Evolutionary conservation across 768 basidiomycete species (phyloP).

Genomic region (Tulasnella sp.): DNA sequence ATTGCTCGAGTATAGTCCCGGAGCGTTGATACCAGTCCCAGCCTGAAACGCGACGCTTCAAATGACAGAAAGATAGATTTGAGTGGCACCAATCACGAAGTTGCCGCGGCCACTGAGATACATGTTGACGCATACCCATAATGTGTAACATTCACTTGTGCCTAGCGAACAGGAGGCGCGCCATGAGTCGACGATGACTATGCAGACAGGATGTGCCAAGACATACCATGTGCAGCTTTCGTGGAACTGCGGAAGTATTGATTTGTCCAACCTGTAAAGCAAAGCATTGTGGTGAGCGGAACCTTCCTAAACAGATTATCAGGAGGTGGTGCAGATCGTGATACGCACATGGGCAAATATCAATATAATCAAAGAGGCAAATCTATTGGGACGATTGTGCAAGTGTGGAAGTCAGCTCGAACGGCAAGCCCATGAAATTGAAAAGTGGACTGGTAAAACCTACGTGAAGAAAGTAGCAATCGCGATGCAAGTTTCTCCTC

Average conservation of each 20-base stretch:
- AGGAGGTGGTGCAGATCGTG: neutral
- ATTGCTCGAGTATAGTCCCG: slow-evolving; percentile 17
- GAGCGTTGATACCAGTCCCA: slow-evolving; percentile 16
- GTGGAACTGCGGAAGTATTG: slow-evolving; percentile 16
- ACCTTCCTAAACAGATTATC: neutral
- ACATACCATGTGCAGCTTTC: slow-evolving; percentile 17
- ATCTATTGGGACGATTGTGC: slow-evolving; percentile 6
- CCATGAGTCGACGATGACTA: neutral
- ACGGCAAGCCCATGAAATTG: slow-evolving; percentile 1
- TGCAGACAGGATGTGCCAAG: neutral
- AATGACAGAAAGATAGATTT: slow-evolving; percentile 4
- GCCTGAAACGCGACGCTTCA: slow-evolving; percentile 9
- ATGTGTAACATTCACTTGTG: slow-evolving; percentile 17
- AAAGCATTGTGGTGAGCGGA: neutral
- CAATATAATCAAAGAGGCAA: slow-evolving; percentile 15
- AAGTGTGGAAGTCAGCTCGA: neutral
- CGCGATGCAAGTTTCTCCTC: slow-evolving; percentile 13
- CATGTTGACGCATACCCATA: slow-evolving; percentile 15
- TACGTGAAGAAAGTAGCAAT: slow-evolving; percentile 15
- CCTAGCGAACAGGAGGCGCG: neutral
- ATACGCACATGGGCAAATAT: slow-evolving; percentile 20
- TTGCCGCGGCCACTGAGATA: neutral
- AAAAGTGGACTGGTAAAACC: neutral
- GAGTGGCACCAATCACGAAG: neutral
- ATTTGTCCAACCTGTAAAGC: slow-evolving; percentile 17